These are phyloP conservation scores for Plenodomus tracheiphilus DNA, from an alignment of 2,329 filamentous ascomycete genomes.

Conservation along the genomic window DNA sequence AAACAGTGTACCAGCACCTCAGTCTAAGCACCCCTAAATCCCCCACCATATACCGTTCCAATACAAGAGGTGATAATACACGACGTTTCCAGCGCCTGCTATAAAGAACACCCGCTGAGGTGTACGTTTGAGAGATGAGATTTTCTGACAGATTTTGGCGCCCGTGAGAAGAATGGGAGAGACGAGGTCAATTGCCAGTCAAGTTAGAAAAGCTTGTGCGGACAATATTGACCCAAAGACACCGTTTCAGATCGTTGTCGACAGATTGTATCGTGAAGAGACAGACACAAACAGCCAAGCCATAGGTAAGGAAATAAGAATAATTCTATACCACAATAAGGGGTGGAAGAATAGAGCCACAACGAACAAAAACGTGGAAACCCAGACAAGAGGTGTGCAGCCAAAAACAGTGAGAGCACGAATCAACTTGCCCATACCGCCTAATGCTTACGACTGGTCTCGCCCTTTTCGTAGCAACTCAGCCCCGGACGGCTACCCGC, in stretches of 20 bases:
- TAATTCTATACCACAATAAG: slow-evolving; percentile 20
- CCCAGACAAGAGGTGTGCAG: slow-evolving; percentile 7
- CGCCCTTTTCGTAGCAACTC: slow-evolving; percentile 40
- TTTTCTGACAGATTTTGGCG: slow-evolving; percentile 26
- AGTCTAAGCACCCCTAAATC: slow-evolving; percentile 16
- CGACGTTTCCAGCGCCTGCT: slow-evolving; percentile 35
- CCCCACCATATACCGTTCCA: slow-evolving; percentile 21
- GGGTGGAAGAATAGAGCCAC: slow-evolving; percentile 11
- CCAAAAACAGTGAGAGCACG: slow-evolving; percentile 18
- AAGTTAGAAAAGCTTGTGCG: background rate
- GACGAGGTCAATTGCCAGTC: background rate
- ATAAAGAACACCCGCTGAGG: slow-evolving; percentile 21
- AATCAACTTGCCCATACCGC: slow-evolving; percentile 30
- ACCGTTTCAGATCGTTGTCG: slow-evolving; percentile 22
- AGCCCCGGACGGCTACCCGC: slow-evolving; percentile 36
- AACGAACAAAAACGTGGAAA: slow-evolving; percentile 10
- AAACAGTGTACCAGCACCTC: slow-evolving; percentile 27
- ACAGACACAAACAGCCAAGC: slow-evolving; percentile 5
- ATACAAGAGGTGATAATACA: slow-evolving; percentile 35
- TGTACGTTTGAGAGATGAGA: slow-evolving; percentile 33
- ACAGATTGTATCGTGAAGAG: slow-evolving; percentile 22
- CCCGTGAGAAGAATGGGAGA: slow-evolving; percentile 4
- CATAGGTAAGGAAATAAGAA: slow-evolving; percentile 7
- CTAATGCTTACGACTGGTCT: slow-evolving; percentile 43
- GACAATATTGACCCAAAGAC: slow-evolving; percentile 1